Conservation (phyloP, 2,329 filamentous ascomycete genomes). For the Trichophyton schoenleinii region DNA sequence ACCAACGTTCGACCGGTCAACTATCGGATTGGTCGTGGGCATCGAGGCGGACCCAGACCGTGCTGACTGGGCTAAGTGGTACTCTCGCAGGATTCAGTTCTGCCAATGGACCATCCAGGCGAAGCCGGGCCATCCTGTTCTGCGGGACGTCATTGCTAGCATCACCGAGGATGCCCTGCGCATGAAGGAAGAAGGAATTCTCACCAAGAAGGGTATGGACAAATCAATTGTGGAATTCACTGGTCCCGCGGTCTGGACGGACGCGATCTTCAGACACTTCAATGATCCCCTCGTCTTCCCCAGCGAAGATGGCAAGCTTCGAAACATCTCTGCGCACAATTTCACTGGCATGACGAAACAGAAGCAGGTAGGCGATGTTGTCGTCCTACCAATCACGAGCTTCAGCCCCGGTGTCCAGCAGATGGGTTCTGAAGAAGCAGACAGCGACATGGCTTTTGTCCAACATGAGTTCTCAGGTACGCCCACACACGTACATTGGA, state of each 20-base stretch:
- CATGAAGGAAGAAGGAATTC: constrained; percentile 54
- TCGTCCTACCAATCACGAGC: constrained; percentile 88
- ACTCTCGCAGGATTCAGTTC: constrained; percentile 90
- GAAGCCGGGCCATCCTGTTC: constrained; percentile 84
- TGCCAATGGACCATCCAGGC: constrained; percentile 98
- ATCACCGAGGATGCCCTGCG: constrained; percentile 73
- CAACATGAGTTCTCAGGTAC: constrained; percentile 91
- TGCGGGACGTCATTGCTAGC: constrained; percentile 73
- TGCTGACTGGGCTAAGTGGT: constrained; percentile 88
- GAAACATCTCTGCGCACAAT: constrained; percentile 69
- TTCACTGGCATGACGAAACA: constrained; percentile 77
- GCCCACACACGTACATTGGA: background rate
- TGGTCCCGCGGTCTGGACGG: constrained; percentile 88
- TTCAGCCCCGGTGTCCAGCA: constrained; percentile 91
- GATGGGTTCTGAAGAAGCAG: constrained; percentile 78
- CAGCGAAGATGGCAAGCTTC: constrained; percentile 49
- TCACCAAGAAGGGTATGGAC: constrained; percentile 49
- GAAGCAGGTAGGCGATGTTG: constrained; percentile 84
- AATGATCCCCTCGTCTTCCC: constrained; percentile 85
- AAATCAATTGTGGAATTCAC: constrained; percentile 86
- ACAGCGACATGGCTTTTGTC: constrained; percentile 94
- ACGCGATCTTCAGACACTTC: constrained; percentile 81
- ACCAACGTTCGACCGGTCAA: constrained; percentile 57
- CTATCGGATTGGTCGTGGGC: constrained; percentile 76
- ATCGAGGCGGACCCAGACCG: constrained; percentile 95